Base-by-base conservation (phyloP, 139 green algal species). In the Chlamydomonas sp. region DNA sequence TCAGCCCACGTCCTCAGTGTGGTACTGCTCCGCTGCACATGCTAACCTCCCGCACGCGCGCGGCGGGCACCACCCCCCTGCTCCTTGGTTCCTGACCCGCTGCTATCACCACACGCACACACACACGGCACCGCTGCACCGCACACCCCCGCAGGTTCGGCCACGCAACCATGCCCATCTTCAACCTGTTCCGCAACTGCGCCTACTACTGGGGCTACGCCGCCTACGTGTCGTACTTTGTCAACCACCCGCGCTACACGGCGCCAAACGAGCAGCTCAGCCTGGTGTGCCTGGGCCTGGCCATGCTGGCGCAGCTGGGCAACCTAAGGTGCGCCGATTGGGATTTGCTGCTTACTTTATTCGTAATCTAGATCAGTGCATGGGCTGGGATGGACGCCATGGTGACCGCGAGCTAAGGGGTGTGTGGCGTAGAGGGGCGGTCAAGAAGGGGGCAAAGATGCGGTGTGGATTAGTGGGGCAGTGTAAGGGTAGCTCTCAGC, bases 221-320 rank as follows among this genome's bases (percentile, higher is more conserved):
- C 3, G 96, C 93, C 0, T 98, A 96, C 83, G 95, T 99, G 57
- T 95, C 93, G 18, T 99, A 99, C 94, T 99, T 99, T 76, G 91
- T 99, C 83, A 99, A 99, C 93, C 98, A 99, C 94, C 98, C 98
- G 31, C 85, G 94, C 75, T 99, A 99, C 96, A 99, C 97, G 3
- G 5, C 94, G 7, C 96, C 97, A 1, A 83, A 88, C n/a, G 63
- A 91, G 20, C 69, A 58, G 59, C 85, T 92, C 63, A 85, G 68
- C 60, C 49, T 86, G 3, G 66, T 93, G 64, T 84, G 85, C 0
- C 89, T 98, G 20, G 90, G 67, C 3, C 31, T 95, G 63, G 95
- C 92, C 15, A 60, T 97, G 75, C 5, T 96, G 5, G 96, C 91
- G 89, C 95, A 98, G 94, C 63, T 95, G 4, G 85, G 86, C 80